phyloP scores from a whole-genome alignment of 257 asterid genomes.

The Nyctanthes arbortristis region DNA sequence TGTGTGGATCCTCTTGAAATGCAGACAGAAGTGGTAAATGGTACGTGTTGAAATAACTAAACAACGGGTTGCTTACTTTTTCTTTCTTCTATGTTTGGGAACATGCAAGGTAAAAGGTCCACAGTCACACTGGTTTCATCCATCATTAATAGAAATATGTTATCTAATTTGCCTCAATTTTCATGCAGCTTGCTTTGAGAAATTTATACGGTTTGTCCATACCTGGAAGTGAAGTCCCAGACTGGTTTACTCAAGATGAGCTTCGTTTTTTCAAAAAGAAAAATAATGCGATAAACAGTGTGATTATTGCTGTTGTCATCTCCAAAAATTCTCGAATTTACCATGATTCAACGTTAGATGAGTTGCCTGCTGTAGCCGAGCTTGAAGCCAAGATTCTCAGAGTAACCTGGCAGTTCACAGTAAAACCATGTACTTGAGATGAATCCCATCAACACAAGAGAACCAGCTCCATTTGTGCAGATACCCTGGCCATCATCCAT shows the following conservation, averaged over 20 bases:
- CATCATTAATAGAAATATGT: too few species aligned
- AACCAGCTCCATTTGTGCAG: slow-evolving; percentile 39
- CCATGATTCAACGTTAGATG: slow-evolving; percentile 13
- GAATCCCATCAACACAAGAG: slow-evolving; percentile 31
- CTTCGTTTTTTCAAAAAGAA: slow-evolving; percentile 20
- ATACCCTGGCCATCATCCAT: slow-evolving; percentile 10
- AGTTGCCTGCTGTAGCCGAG: slow-evolving; percentile 27
- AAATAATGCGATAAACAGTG: slow-evolving; percentile 21
- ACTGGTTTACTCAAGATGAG: slow-evolving; percentile 31
- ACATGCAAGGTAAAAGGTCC: not conserved
- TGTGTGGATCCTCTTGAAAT: not conserved
- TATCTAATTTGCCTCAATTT: not conserved
- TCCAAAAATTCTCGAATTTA: slow-evolving; percentile 26
- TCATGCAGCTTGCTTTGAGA: slow-evolving; percentile 32
- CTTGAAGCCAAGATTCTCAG: slow-evolving; percentile 30
- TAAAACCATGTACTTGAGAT: not conserved
- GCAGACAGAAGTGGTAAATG: not conserved
- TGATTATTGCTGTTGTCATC: slow-evolving; percentile 30
- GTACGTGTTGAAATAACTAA: not conserved
- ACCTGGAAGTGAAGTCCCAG: slow-evolving; percentile 37
- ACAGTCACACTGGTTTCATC: too few species aligned
- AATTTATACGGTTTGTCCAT: slow-evolving; percentile 20
- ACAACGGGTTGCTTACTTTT: not conserved
- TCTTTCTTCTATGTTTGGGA: not conserved
- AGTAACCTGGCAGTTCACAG: slow-evolving; percentile 5